Conservation (phyloP, 352 stramenopile species). For the Halophytophthora polymorphica region DNA sequence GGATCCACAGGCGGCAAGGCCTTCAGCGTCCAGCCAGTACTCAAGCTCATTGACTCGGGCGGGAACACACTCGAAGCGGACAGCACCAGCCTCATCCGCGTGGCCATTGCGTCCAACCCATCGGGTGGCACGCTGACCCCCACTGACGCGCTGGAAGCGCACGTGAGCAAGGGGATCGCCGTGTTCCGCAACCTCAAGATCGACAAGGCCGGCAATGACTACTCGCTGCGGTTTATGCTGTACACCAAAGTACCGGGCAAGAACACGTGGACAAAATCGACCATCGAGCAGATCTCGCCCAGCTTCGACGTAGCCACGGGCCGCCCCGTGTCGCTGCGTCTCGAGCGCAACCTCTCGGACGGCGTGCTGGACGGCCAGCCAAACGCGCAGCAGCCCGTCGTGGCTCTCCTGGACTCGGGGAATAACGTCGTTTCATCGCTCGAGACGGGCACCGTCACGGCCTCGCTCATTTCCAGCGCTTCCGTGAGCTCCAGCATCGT, state of each 20-base stretch:
- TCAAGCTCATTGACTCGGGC: slow-evolving; percentile 75
- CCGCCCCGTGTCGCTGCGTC: slow-evolving; percentile 36
- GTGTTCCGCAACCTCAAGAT: slow-evolving; percentile 76
- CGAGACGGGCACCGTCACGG: slow-evolving; percentile 41
- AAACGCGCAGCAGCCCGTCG: slow-evolving; percentile 60
- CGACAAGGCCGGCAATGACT: slow-evolving; percentile 69
- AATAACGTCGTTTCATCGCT: slow-evolving; percentile 61
- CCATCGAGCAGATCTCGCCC: slow-evolving; percentile 52
- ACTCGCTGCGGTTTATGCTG: slow-evolving; percentile 64
- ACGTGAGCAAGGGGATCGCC: slow-evolving; percentile 49
- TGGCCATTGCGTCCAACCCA: slow-evolving; percentile 71
- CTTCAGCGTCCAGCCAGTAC: slow-evolving; percentile 70
- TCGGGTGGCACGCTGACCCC: slow-evolving; percentile 53
- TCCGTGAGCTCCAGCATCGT: slow-evolving; percentile 56
- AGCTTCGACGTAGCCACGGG: slow-evolving; percentile 62
- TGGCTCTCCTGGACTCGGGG: slow-evolving; percentile 62
- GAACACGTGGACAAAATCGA: slow-evolving; percentile 40
- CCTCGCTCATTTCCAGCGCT: slow-evolving; percentile 59
- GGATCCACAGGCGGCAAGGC: slow-evolving; percentile 61
- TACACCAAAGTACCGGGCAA: slow-evolving; percentile 45
- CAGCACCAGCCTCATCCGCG: slow-evolving; percentile 57
- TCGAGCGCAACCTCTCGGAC: slow-evolving; percentile 55
- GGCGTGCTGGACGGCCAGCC: slow-evolving; percentile 76
- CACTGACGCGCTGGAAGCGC: slow-evolving; percentile 29
- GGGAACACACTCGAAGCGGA: slow-evolving; percentile 66